These are phyloP conservation scores for Taiozyma sp. DNA, from an alignment of 1,139 yeast species.

Conservation along the genomic window DNA sequence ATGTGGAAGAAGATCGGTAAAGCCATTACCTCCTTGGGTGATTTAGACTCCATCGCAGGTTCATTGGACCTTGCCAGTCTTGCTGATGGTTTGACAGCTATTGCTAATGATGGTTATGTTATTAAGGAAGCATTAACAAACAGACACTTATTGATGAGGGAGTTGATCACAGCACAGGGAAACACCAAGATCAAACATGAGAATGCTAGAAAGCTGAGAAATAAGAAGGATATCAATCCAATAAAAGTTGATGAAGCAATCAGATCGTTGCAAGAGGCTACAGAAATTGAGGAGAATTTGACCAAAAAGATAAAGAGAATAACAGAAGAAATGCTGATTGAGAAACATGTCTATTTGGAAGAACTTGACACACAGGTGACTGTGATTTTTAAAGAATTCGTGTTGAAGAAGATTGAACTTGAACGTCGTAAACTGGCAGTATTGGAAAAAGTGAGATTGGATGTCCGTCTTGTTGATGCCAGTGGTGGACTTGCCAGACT, in stretches of 20 bases:
- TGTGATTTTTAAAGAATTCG: conserved; percentile 51
- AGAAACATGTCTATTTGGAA: conserved; percentile 51
- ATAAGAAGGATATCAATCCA: conserved; percentile 76
- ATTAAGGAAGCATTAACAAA: conserved; percentile 92
- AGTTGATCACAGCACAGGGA: conserved; percentile 73
- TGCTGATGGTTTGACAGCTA: conserved; percentile 67
- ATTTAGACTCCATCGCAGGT: conserved; percentile 68
- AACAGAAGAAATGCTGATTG: conserved; percentile 81
- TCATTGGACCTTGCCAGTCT: conserved; percentile 71
- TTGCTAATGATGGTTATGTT: conserved; percentile 74
- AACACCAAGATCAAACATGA: conserved; percentile 67
- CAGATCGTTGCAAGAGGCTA: conserved; percentile 71
- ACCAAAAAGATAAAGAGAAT: conserved; percentile 74
- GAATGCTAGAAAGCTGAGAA: conserved; percentile 70
- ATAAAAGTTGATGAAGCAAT: conserved; percentile 89
- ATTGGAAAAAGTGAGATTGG: conserved; percentile 70
- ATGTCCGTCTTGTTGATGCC: conserved; percentile 72
- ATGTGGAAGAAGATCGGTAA: conserved; percentile 81
- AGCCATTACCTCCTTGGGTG: conserved; percentile 67
- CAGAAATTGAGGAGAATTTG: conserved; percentile 71
- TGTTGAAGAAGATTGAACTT: conserved; percentile 74
- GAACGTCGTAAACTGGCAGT: conserved; percentile 78
- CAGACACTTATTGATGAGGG: conserved; percentile 89
- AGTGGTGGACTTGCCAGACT: conserved; percentile 80
- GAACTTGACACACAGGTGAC: conserved; percentile 56